Percentiles rank a stretch among this genome's conserved stretches.
Conservation (phyloP, 441 rosid genomes). For the Capsella rubella region DNA sequence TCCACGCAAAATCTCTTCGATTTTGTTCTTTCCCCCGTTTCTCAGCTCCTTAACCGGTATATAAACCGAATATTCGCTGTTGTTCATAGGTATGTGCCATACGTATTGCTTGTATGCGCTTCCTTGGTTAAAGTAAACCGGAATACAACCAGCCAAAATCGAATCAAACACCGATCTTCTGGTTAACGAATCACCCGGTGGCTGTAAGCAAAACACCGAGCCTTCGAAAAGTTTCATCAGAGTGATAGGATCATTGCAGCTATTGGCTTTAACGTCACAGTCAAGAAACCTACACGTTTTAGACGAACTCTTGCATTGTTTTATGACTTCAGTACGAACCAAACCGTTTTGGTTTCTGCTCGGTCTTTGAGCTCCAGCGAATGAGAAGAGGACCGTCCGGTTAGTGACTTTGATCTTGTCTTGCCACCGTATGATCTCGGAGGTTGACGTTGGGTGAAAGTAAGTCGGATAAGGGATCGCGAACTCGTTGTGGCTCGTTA, state of each 20-base stretch:
- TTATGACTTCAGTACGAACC: constrained; percentile 55
- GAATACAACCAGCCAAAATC: constrained; percentile 77
- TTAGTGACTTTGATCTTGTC: constrained; percentile 38
- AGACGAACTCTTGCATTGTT: constrained; percentile 56
- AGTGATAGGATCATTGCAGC: constrained; percentile 59
- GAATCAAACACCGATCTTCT: constrained; percentile 75
- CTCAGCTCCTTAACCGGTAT: constrained; percentile 52
- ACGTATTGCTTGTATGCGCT: constrained; percentile 65
- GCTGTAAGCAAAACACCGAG: constrained; percentile 77
- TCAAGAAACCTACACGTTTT: constrained; percentile 56
- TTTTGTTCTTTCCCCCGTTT: constrained; percentile 32
- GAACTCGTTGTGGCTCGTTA: constrained; percentile 62
- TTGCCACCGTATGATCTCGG: constrained; percentile 62
- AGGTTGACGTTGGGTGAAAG: constrained; percentile 61
- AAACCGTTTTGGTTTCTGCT: constrained; percentile 43
- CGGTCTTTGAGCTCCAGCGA: constrained; percentile 69
- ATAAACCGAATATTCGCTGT: constrained; percentile 55
- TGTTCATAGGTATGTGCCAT: constrained; percentile 59
- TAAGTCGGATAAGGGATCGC: constrained; percentile 80
- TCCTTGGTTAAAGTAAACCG: constrained; percentile 74
- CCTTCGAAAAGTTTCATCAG: constrained; percentile 56
- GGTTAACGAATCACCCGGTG: constrained; percentile 76
- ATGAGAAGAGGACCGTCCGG: constrained; percentile 56
- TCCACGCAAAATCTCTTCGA: constrained; percentile 43
- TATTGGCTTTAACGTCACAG: constrained; percentile 48